Base-by-base conservation (phyloP, 2,329 filamentous ascomycete species). In the Arthrobotrys sphaeroides region DNA sequence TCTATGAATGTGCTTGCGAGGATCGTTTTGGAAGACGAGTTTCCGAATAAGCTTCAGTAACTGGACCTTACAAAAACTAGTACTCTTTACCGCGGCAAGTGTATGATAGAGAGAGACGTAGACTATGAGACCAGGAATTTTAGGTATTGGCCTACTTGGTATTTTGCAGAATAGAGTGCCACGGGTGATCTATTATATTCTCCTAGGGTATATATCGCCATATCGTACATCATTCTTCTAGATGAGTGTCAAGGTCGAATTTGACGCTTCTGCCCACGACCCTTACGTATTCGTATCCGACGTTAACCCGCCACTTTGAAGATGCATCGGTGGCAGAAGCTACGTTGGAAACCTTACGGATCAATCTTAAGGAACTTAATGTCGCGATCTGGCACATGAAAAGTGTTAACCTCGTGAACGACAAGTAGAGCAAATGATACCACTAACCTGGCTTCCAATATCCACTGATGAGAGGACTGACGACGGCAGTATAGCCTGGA, bases 1-100 rank as follows among this genome's bases (percentile, higher is more conserved):
- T 96, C 93, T 82, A 99, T 99, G 95, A 99, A 99, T 82, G 93
- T 99, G n/a, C 91, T 94, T 77, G 94, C 96, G 73, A 87, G 91
- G 70, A 85, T 99, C 83, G 92, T 94, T 85, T 84, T 99, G 78
- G 93, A 93, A 80, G 95, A 99, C 81, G 93, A 98, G 84, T 99
- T 99, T 36, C 70, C 70, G 2, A 74, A 59, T 26, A 74, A 62
- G 40, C 33, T 64, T 12, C 57, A 68, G 9, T 55, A 24, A 38
- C 18, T 55, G 33, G 22, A 31, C 2, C 5, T 22, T 64, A 64
- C 60, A n/a, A n/a, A n/a, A n/a, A n/a, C n/a, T n/a, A n/a, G n/a
- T n/a, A n/a, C n/a, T n/a, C n/a, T n/a, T n/a, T n/a, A 22, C 9
- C 2, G 7, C 28, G 31, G 55, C 3, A 40, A 43, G 47, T 43